Evolutionary conservation across 169 alveolate genomes (phyloP).

Genomic region (Eimeria sp.): DNA sequence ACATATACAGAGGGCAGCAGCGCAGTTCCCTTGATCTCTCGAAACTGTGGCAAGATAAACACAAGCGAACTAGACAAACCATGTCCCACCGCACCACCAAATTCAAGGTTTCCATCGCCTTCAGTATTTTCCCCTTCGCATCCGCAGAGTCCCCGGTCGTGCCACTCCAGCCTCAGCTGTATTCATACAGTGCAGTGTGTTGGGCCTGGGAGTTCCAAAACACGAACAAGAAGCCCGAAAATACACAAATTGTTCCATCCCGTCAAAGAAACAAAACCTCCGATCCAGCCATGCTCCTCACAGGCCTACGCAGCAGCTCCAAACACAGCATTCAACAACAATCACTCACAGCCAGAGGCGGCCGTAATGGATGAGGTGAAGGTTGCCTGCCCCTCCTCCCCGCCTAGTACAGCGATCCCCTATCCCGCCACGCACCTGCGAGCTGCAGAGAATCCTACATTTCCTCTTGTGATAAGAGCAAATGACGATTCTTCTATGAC

Average conservation of each 20-base stretch:
- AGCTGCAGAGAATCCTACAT: neutral
- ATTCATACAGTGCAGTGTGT: neutral
- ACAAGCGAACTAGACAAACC: neutral
- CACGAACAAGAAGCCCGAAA: neutral
- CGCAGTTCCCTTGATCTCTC: neutral
- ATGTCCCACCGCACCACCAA: neutral
- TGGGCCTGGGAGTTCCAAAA: neutral
- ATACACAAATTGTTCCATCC: neutral
- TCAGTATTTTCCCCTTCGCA: neutral
- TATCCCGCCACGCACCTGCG: neutral
- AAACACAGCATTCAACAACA: neutral
- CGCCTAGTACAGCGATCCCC: slow-evolving; percentile 18
- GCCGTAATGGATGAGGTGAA: neutral
- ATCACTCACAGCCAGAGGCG: neutral
- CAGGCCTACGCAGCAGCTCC: neutral
- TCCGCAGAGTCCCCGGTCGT: neutral
- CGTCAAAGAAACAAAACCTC: neutral
- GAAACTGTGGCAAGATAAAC: neutral
- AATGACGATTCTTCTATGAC: neutral
- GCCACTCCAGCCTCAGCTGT: neutral
- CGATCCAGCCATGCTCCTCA: neutral
- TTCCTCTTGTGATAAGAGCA: neutral
- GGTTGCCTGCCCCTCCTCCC: slow-evolving; percentile 43
- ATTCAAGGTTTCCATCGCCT: neutral
- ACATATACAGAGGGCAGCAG: neutral